Conservation (phyloP, 2,329 filamentous ascomycete genomes). For the Stagonosporopsis cucurbitacearum region DNA sequence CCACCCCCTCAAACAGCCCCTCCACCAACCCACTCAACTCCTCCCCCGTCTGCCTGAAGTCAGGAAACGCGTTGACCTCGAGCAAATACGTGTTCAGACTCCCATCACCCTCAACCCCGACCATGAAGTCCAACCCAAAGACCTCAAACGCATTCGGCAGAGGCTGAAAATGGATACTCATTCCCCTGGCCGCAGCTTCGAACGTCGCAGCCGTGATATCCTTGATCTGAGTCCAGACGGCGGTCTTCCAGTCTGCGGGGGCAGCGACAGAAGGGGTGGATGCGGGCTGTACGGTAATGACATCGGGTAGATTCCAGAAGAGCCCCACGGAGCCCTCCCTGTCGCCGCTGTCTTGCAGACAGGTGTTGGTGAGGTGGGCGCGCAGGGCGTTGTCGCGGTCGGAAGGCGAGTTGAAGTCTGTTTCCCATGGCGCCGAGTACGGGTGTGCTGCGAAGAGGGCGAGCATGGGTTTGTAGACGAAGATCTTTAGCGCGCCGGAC, state of each 20-base stretch:
- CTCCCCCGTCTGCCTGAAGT: constrained; percentile 89
- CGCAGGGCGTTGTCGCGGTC: constrained; percentile 60
- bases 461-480: constrained; percentile 90
- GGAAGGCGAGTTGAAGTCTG: constrained; percentile 18
- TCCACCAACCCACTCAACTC: constrained; percentile 74
- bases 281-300: constrained; percentile 26
- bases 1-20: constrained; percentile 77
- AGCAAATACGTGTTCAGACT: constrained; percentile 70
- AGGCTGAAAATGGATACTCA: constrained; percentile 91
- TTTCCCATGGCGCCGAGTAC: constrained; percentile 69
- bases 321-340: constrained; percentile 70
- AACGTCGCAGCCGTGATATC: constrained; percentile 77
- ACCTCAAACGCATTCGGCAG: constrained; percentile 88
- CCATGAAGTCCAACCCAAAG: constrained; percentile 89
- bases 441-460: constrained; percentile 83
- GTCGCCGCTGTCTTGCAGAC: constrained; percentile 70
- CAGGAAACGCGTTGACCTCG: constrained; percentile 95
- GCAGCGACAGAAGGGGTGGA: neutral
- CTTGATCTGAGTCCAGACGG: constrained; percentile 78
- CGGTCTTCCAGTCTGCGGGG: constrained; percentile 57
- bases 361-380: constrained; percentile 92
- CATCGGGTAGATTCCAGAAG: constrained; percentile 73
- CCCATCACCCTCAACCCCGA: constrained; percentile 58
- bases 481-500: constrained; percentile 76
- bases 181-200: constrained; percentile 81